These are phyloP conservation scores for Fusarium lateritium DNA, from an alignment of 2,329 filamentous ascomycete species.

Conservation along the genomic window DNA sequence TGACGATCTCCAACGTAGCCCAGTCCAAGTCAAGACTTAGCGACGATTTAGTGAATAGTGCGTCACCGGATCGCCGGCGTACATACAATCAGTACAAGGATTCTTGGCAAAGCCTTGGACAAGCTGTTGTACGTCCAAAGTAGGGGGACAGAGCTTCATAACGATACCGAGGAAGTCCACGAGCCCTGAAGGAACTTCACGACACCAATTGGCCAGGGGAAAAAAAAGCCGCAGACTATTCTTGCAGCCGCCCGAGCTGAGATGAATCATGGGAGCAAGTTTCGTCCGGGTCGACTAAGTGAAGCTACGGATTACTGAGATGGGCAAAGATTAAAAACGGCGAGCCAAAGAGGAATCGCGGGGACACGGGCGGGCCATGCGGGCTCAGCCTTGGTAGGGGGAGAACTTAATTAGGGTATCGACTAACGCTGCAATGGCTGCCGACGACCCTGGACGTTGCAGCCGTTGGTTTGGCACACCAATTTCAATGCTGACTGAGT, in stretches of 20 bases:
- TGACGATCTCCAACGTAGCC: slow-evolving; percentile 37
- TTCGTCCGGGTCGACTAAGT: not conserved
- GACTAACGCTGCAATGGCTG: slow-evolving; percentile 21
- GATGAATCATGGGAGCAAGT: not conserved
- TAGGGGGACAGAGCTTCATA: not conserved
- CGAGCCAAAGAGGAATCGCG: slow-evolving; percentile 20
- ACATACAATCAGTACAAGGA: not conserved
- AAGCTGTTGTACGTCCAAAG: not conserved
- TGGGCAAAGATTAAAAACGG: slow-evolving; percentile 15
- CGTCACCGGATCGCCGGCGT: slow-evolving; percentile 15
- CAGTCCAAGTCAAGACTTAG: slow-evolving; percentile 5
- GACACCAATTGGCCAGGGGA: not conserved
- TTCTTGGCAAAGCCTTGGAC: not conserved
- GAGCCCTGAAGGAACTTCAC: not conserved
- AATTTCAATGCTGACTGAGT: slow-evolving; percentile 9
- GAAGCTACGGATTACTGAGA: slow-evolving; percentile 27
- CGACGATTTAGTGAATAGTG: slow-evolving; percentile 10
- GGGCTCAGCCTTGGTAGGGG: slow-evolving; percentile 29
- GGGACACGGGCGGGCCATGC: slow-evolving; percentile 33
- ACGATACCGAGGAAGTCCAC: not conserved
- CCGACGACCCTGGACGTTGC: slow-evolving; percentile 29
- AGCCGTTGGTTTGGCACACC: slow-evolving; percentile 40
- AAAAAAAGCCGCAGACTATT: too few species aligned
- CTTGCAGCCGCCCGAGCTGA: not conserved
- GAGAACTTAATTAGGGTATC: slow-evolving; percentile 29